A percentile compares a stretch with the other conserved stretches of the same genome.
These are phyloP conservation scores for Petrea volubilis DNA, from an alignment of 257 asterid species.

Conservation along the genomic window DNA sequence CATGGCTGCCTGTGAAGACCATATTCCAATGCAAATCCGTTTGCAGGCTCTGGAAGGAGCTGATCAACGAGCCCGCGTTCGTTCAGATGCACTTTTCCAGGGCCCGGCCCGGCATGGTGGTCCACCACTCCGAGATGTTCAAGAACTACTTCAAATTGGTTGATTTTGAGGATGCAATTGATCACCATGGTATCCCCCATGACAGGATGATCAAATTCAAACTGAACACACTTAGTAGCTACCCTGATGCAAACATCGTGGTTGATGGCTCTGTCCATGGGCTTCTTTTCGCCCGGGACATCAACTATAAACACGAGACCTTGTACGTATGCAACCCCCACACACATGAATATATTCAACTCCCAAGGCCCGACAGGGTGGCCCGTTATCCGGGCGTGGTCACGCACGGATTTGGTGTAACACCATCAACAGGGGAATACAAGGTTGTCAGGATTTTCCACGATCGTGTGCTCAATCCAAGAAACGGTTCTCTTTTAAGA, in stretches of 20 bases:
- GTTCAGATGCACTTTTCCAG: constrained; percentile 27
- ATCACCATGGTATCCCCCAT: background rate
- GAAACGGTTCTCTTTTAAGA: constrained; percentile 16
- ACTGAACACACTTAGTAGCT: constrained; percentile 6
- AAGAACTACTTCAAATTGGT: constrained; percentile 22
- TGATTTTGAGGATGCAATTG: constrained; percentile 27
- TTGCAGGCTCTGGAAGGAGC: constrained; percentile 37
- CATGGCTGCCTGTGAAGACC: constrained; percentile 38
- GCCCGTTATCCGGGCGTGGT: constrained; percentile 29
- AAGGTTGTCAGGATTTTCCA: constrained; percentile 52
- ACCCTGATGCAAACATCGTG: constrained; percentile 29
- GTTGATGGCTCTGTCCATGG: constrained; percentile 47
- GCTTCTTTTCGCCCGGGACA: constrained; percentile 28
- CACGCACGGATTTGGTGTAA: constrained; percentile 39
- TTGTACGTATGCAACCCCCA: constrained; percentile 46
- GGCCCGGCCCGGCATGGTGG: constrained; percentile 33
- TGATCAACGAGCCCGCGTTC: constrained; percentile 34
- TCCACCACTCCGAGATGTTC: constrained; percentile 30
- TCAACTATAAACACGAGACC: constrained; percentile 29
- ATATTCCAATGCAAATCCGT: constrained; percentile 31
- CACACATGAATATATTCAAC: constrained; percentile 37
- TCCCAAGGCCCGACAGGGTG: constrained; percentile 19
- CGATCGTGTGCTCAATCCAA: constrained; percentile 27
- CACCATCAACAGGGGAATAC: constrained; percentile 26
- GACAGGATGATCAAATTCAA: constrained; percentile 18